phyloP scores from a whole-genome alignment of 2,329 filamentous ascomycete species.

The Ramichloridium luteum region DNA sequence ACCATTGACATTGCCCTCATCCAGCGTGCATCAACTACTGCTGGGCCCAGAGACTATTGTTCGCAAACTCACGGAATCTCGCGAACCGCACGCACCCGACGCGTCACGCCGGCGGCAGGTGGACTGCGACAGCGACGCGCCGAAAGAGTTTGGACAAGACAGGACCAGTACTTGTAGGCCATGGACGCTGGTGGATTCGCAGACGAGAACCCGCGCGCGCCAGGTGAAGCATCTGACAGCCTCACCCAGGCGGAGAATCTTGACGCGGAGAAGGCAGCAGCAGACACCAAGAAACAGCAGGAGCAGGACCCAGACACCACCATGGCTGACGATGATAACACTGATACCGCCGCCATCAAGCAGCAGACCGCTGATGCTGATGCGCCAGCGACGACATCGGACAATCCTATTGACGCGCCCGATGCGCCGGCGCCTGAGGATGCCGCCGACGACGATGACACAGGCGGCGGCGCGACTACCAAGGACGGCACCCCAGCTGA shows the following conservation, averaged over 20 bases:
- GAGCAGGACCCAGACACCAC: conserved; percentile 20
- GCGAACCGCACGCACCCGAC: no score
- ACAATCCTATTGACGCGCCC: conserved; percentile 28
- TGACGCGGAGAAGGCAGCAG: conserved; percentile 14
- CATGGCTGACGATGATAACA: conserved; percentile 22
- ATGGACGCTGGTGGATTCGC: conserved; percentile 15
- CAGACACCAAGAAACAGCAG: conserved; percentile 15
- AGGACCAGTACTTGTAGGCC: no score
- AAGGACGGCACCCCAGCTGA: conserved; percentile 29
- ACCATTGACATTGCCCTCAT: no score
- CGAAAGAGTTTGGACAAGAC: no score
- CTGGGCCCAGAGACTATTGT: no score
- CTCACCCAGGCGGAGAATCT: conserved; percentile 25
- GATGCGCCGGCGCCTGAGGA: conserved; percentile 25
- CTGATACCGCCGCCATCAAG: conserved; percentile 12
- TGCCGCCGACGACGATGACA: conserved; percentile 23
- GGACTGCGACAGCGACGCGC: no score
- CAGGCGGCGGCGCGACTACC: conserved; percentile 47
- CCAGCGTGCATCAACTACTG: no score
- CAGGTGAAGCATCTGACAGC: conserved; percentile 24
- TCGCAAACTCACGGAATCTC: no score
- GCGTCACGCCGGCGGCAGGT: no score
- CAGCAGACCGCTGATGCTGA: conserved; percentile 11
- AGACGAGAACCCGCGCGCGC: conserved; percentile 21
- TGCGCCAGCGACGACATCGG: conserved; percentile 20